Conservation (phyloP, 306 rosid species). For the Begonia masoniana region DNA sequence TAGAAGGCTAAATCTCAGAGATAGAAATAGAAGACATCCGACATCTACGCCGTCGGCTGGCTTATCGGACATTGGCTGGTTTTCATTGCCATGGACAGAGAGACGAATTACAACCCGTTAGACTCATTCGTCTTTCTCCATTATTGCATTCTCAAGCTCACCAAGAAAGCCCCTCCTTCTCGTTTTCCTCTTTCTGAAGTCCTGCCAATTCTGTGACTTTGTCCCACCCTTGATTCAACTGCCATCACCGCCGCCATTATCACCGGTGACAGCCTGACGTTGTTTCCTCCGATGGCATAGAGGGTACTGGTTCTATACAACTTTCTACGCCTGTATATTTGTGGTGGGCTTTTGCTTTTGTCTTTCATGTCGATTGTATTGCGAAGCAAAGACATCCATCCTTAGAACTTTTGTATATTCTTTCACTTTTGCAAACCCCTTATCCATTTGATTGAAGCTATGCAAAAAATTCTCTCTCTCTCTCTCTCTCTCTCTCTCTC, state of each 20-base stretch:
- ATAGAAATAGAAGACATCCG: neutral
- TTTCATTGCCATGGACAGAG: slow-evolving; percentile 14
- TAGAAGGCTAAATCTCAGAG: too few relatives aligned
- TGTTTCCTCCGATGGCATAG: slow-evolving; percentile 39
- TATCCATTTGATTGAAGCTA: neutral
- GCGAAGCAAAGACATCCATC: slow-evolving; percentile 25
- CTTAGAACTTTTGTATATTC: slow-evolving; percentile 16
- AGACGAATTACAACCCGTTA: slow-evolving; percentile 8
- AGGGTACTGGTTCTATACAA: slow-evolving; percentile 21
- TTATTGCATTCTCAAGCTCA: slow-evolving; percentile 18
- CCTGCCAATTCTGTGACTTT: slow-evolving; percentile 1
- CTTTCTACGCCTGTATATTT: slow-evolving; percentile 3
- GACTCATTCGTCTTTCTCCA: slow-evolving; percentile 10
- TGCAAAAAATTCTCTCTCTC: too few relatives aligned
- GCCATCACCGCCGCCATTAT: slow-evolving; percentile 9
- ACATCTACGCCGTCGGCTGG: slow-evolving; percentile 38
- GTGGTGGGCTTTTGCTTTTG: slow-evolving; percentile 17
- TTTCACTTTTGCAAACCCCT: slow-evolving; percentile 22
- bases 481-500: too few relatives aligned
- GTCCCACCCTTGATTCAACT: slow-evolving; percentile 12
- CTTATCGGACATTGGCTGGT: slow-evolving; percentile 39
- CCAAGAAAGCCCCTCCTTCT: neutral
- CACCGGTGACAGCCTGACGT: slow-evolving; percentile 16
- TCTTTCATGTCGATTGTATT: slow-evolving; percentile 32
- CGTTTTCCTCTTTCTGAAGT: slow-evolving; percentile 6